phyloP scores from a whole-genome alignment of 768 basidiomycete genomes.

The Suillus occidentalis region DNA sequence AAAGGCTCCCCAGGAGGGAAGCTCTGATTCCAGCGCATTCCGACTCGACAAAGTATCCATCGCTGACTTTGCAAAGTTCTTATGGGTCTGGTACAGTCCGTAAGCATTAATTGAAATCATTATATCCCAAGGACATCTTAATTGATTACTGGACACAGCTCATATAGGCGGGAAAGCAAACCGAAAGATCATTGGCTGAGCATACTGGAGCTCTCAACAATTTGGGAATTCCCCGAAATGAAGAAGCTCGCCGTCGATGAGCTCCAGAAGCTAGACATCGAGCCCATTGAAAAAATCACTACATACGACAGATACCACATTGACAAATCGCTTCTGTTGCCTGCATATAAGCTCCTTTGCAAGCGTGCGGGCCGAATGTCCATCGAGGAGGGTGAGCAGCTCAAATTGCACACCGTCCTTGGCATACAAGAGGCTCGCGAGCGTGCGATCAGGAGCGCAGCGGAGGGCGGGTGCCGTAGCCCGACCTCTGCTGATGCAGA shows the following conservation, averaged over 20 bases:
- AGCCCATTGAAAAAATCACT: constrained; percentile 52
- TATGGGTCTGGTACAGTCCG: constrained; percentile 61
- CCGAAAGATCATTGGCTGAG: constrained; percentile 50
- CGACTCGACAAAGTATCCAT: constrained; percentile 28
- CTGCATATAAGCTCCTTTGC: constrained; percentile 54
- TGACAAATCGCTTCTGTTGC: constrained; percentile 47
- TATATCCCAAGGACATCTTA: not conserved
- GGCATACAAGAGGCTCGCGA: constrained; percentile 58
- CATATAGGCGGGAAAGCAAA: constrained; percentile 53
- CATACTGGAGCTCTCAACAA: constrained; percentile 52
- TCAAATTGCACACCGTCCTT: constrained; percentile 57
- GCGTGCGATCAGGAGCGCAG: constrained; percentile 35
- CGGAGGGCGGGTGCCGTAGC: constrained; percentile 25
- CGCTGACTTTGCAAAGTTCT: constrained; percentile 42
- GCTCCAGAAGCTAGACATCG: constrained; percentile 46
- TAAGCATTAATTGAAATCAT: constrained; percentile 23
- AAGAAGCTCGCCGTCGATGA: constrained; percentile 53
- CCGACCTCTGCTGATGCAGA: constrained; percentile 29
- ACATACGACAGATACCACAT: constrained; percentile 55
- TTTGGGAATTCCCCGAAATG: constrained; percentile 57
- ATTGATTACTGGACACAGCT: constrained; percentile 32
- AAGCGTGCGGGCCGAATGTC: constrained; percentile 51
- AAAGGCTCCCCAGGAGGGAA: not conserved
- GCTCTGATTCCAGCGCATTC: not conserved
- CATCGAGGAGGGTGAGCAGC: constrained; percentile 50